Evolutionary conservation across 2,329 filamentous ascomycete species (phyloP), one percentile per base, ranked within the genome.

Genomic region (Monilinia polystroma): DNA sequence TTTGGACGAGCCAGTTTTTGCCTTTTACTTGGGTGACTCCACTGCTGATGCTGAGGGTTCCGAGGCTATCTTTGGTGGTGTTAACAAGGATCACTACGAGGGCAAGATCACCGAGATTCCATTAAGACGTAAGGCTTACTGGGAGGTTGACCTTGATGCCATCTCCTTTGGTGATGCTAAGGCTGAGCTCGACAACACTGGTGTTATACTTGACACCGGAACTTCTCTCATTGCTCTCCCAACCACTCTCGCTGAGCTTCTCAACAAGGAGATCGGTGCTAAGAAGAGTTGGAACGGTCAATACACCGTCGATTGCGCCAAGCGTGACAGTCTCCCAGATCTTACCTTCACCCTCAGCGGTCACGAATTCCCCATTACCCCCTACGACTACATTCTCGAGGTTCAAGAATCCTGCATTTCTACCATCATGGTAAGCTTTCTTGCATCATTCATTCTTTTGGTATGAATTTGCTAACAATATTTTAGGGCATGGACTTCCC

Each of bases 261-360:
- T 99, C 81, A 99, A 99, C 87, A 90, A 91, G 81, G 90, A 97
- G 83, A 97, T 99, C 71, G 95, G 95, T 71, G 95, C 95, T 73
- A 97, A 96, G 88, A 99, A 98, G 88, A 87, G 90, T 69, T 99
- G 89, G 83, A 96, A 94, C 79, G 95, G 95, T 75, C 95, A 99
- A 83, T 99, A 97, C 85, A 91, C 89, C 18, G 84, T 99, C 69
- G 95, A 98, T 72, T 99, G 95, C 80, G 82, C 83, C 72, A 93
- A 91, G 84, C 91, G 92, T 74, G 85, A 90, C 77, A 85, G 83
- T 70, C 89, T 99, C 63, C 93, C 95, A 72, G 93, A 98, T 76
- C 85, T 99, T 73, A 93, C 90, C 74, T 98, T 99, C 81, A 93
- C 86, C 71, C 87, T 99, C 60, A 88, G 87, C 72, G 95, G 95